Conservation (phyloP, 495 filamentous ascomycete species). For the Cercophora sp. region DNA sequence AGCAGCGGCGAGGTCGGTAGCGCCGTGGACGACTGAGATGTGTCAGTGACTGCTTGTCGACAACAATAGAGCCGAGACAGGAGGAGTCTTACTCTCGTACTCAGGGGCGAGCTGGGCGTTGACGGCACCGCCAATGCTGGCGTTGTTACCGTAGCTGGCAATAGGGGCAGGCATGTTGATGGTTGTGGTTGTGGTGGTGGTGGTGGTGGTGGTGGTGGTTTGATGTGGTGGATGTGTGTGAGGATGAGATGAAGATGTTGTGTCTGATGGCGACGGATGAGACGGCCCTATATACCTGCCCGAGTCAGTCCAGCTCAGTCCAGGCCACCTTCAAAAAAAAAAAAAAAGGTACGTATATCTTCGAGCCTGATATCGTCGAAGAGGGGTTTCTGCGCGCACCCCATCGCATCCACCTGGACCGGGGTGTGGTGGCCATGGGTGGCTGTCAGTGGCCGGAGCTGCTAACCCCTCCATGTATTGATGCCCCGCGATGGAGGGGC, state of each 20-base stretch:
- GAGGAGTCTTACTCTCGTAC: conserved; percentile 23
- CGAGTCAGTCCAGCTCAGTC: background rate
- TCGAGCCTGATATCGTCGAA: background rate
- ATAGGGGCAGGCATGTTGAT: conserved; percentile 18
- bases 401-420: too few species aligned
- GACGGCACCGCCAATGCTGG: conserved; percentile 20
- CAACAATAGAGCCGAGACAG: background rate
- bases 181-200: too few species aligned
- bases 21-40: conserved; percentile 26
- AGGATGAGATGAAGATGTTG: background rate
- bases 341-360: background rate
- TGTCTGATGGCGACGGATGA: background rate
- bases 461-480: too few species aligned
- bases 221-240: background rate
- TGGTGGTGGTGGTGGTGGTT: background rate
- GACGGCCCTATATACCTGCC: background rate
- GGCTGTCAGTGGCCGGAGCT: too few species aligned
- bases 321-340: background rate
- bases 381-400: too few species aligned
- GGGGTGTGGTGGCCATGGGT: too few species aligned
- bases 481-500: too few species aligned
- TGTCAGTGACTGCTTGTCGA: background rate
- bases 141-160: conserved; percentile 25
- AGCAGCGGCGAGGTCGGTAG: conserved; percentile 15
- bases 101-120: conserved; percentile 22